Evolutionary conservation across 2,329 filamentous ascomycete species (phyloP).

Genomic region (Colletotrichum karsti): DNA sequence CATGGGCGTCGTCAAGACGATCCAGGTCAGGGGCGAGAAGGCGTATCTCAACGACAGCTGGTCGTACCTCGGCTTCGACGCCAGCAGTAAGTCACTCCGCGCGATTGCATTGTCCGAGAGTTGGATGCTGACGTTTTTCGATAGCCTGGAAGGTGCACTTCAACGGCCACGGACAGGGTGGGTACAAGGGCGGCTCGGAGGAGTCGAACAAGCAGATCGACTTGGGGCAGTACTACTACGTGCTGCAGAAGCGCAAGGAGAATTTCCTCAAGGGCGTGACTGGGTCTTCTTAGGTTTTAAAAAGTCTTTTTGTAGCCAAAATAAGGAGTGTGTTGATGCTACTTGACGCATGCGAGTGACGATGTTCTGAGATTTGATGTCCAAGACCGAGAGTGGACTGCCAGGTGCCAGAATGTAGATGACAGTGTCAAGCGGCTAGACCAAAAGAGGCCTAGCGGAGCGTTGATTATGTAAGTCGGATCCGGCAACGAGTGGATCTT

Average conservation of each 20-base stretch:
- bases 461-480: background rate
- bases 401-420: no score
- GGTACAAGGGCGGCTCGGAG: slow-evolving; percentile 38
- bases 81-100: slow-evolving; percentile 47
- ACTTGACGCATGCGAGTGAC: background rate
- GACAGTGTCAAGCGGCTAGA: no score
- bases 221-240: slow-evolving; percentile 44
- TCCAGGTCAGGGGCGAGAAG: slow-evolving; percentile 47
- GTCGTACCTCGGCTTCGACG: slow-evolving; percentile 53
- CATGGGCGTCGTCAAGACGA: slow-evolving; percentile 55
- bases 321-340: background rate
- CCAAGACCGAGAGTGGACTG: no score
- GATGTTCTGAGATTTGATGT: background rate
- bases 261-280: background rate
- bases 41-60: slow-evolving; percentile 57
- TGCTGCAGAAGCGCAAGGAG: slow-evolving; percentile 43
- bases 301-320: fast-evolving
- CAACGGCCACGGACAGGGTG: slow-evolving; percentile 45
- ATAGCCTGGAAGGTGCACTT: slow-evolving; percentile 49
- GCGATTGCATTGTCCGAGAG: fast-evolving
- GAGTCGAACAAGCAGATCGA: slow-evolving; percentile 15
- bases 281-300: background rate
- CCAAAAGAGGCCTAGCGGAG: background rate
- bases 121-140: slow-evolving; percentile 31
- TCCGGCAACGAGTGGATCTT: background rate